Conservation (phyloP, 768 basidiomycete genomes). For the Pulveroboletus sp. region DNA sequence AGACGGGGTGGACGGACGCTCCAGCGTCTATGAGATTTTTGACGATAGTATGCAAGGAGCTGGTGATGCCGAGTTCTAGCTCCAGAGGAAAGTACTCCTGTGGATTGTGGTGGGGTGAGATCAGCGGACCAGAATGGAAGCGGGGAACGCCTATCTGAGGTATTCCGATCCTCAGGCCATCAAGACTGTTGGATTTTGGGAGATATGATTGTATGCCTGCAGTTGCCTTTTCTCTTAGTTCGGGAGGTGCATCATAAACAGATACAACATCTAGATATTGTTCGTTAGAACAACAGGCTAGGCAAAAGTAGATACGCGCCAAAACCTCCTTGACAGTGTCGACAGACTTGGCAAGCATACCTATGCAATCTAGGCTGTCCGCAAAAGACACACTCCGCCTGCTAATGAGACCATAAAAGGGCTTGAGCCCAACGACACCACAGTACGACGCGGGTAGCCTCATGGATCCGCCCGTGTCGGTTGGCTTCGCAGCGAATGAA, state of each 20-base stretch:
- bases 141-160: conserved; percentile 52
- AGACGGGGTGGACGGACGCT: conserved; percentile 68
- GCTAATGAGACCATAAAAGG: conserved; percentile 90
- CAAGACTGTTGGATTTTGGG: conserved; percentile 25
- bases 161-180: conserved; percentile 68
- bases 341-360: conserved; percentile 64
- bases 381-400: conserved; percentile 94
- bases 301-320: conserved; percentile 37
- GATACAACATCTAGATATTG: conserved; percentile 31
- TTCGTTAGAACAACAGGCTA: conserved; percentile 1
- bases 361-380: conserved; percentile 93
- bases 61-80: conserved; percentile 45
- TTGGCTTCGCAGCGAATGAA: conserved; percentile 35
- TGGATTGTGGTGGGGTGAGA: background rate
- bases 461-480: conserved; percentile 94
- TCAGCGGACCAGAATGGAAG: background rate
- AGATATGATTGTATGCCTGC: conserved; percentile 18
- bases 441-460: conserved; percentile 94
- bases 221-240: conserved; percentile 38
- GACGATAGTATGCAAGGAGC: conserved; percentile 47
- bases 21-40: conserved; percentile 46
- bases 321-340: conserved; percentile 48
- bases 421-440: conserved; percentile 89
- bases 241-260: conserved; percentile 49
- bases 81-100: conserved; percentile 83